Evolutionary conservation across 768 basidiomycete species (phyloP).

Genomic region (Suillus occidentalis): DNA sequence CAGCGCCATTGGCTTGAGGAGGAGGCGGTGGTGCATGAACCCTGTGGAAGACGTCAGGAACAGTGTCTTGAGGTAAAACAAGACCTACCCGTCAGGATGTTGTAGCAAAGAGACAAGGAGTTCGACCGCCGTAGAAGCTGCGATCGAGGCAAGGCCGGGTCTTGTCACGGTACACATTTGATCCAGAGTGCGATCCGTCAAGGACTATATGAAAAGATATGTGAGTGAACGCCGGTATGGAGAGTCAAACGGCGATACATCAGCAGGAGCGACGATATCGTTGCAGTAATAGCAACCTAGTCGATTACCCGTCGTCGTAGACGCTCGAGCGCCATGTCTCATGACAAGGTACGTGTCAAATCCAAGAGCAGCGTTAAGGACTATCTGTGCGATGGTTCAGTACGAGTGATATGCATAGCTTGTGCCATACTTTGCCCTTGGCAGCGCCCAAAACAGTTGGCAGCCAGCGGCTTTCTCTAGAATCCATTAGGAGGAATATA

Average conservation of each 20-base stretch:
- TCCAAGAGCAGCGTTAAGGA: conserved; percentile 91
- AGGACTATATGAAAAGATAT: conserved; percentile 38
- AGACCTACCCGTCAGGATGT: conserved; percentile 78
- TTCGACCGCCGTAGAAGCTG: conserved; percentile 90
- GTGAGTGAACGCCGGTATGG: background rate
- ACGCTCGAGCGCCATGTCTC: conserved; percentile 80
- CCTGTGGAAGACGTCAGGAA: conserved; percentile 34
- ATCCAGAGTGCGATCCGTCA: conserved; percentile 90
- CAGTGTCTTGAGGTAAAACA: background rate
- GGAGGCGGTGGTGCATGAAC: conserved; percentile 72
- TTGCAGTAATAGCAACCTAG: conserved; percentile 99
- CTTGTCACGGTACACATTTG: conserved; percentile 99
- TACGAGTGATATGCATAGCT: background rate
- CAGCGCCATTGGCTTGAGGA: conserved; percentile 33
- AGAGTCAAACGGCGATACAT: conserved; percentile 53
- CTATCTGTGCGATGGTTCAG: conserved; percentile 51
- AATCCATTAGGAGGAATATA: conserved; percentile 95
- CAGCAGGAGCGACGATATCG: conserved; percentile 93
- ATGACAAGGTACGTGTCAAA: conserved; percentile 97
- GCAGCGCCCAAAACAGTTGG: conserved; percentile 85
- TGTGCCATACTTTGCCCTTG: conserved; percentile 70
- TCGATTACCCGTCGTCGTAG: conserved; percentile 32
- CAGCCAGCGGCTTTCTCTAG: conserved; percentile 95
- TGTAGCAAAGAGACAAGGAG: conserved; percentile 86
- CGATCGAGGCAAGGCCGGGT: conserved; percentile 91